Evolutionary conservation across 768 basidiomycete genomes (phyloP).

Genomic region (Steccherinum ochraceum): DNA sequence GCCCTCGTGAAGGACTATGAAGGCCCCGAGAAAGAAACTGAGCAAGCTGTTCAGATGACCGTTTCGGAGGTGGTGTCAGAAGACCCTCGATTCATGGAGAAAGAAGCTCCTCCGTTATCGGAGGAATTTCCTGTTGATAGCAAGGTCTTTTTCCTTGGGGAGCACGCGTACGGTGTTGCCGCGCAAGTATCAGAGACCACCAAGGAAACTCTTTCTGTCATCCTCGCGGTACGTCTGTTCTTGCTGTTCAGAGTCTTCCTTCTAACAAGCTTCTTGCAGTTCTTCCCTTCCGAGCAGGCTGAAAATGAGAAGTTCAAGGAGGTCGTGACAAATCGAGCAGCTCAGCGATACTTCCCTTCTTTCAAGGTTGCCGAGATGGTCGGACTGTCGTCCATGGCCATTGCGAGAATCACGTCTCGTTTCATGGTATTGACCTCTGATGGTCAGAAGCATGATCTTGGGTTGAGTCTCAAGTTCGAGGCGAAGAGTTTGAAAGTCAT

Average conservation of each 20-base stretch:
- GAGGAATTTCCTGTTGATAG: conserved; percentile 89
- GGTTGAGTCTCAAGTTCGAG: conserved; percentile 94
- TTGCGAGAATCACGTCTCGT: conserved; percentile 90
- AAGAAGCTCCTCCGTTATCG: conserved; percentile 70
- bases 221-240: conserved; percentile 66
- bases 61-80: conserved; percentile 77
- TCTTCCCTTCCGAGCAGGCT: conserved; percentile 76
- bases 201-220: conserved; percentile 66
- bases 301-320: conserved; percentile 77
- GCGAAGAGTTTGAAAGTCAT: conserved; percentile 90
- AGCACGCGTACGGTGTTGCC: conserved; percentile 92
- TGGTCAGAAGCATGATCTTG: conserved; percentile 79
- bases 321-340: conserved; percentile 45
- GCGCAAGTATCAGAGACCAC: conserved; percentile 79
- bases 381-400: conserved; percentile 66
- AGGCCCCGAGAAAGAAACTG: conserved; percentile 69
- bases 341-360: conserved; percentile 67
- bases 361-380: conserved; percentile 72
- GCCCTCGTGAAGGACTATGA: conserved; percentile 96
- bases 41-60: conserved; percentile 84
- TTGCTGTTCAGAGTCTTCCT: not conserved
- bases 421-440: conserved; percentile 82
- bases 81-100: conserved; percentile 83
- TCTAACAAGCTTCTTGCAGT: conserved; percentile 43
- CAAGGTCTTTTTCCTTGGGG: conserved; percentile 94